phyloP scores from a whole-genome alignment of 2,329 filamentous ascomycete species.

The Trichoderma aggressivum region DNA sequence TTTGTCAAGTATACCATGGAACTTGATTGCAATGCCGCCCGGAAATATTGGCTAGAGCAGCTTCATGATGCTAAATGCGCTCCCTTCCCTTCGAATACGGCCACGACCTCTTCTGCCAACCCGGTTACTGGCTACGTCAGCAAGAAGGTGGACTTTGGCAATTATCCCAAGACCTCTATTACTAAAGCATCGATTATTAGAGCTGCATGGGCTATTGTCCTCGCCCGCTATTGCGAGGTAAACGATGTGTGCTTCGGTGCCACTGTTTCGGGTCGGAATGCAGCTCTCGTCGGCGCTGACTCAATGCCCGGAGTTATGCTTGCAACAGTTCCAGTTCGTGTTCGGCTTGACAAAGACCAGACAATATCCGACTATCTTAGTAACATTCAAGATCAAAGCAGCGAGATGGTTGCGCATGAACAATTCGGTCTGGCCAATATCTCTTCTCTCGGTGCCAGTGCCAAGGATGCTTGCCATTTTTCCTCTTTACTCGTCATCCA shows the following conservation, averaged over 20 bases:
- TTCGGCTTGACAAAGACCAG: background rate
- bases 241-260: slow-evolving; percentile 24
- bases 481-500: slow-evolving; percentile 17
- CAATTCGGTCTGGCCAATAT: slow-evolving; percentile 28
- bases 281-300: background rate
- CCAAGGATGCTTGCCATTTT: slow-evolving; percentile 18
- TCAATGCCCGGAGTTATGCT: slow-evolving; percentile 11
- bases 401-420: slow-evolving; percentile 26
- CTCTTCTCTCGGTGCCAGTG: slow-evolving; percentile 24
- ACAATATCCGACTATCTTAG: slow-evolving; percentile 16
- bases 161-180: background rate
- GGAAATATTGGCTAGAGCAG: background rate
- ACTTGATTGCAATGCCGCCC: background rate
- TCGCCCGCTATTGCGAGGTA: slow-evolving; percentile 18
- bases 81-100: background rate
- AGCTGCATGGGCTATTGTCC: slow-evolving; percentile 25
- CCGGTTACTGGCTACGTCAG: background rate
- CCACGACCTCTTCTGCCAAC: background rate
- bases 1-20: slow-evolving; percentile 5
- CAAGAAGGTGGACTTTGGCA: background rate
- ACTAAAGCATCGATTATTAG: slow-evolving; percentile 21
- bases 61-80: background rate
- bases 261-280: slow-evolving; percentile 20
- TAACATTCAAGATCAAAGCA: slow-evolving; percentile 24
- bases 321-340: slow-evolving; percentile 4